Percentiles rank a stretch among this genome's conserved stretches.
Conservation (phyloP, 2,329 filamentous ascomycete species). For the Talaromyces marneffei region DNA sequence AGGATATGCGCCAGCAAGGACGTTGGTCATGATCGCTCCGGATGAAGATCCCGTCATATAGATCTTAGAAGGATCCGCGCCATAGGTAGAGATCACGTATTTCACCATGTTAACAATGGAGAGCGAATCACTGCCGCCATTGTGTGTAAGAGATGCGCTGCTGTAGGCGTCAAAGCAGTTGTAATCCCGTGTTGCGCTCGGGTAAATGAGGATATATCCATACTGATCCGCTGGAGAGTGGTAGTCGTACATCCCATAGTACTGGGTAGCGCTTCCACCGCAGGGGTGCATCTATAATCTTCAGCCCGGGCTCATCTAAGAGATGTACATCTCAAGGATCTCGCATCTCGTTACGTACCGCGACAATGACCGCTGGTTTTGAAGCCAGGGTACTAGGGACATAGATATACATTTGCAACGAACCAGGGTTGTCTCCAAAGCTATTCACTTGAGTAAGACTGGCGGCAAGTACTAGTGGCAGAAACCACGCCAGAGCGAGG, state of each 20-base stretch:
- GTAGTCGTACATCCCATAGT: slow-evolving; percentile 5
- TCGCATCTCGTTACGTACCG: not conserved
- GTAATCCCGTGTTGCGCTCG: not conserved
- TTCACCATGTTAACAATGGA: slow-evolving; percentile 10
- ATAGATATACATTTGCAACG: slow-evolving; percentile 7
- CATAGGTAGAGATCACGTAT: slow-evolving; percentile 3
- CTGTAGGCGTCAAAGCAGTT: slow-evolving; percentile 5
- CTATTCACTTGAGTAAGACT: slow-evolving; percentile 2
- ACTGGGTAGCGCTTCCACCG: slow-evolving; percentile 1
- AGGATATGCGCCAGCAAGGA: slow-evolving; percentile 10
- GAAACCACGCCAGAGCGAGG: slow-evolving; percentile 6
- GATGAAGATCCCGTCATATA: slow-evolving; percentile 11
- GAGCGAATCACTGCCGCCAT: not conserved
- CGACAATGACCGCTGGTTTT: slow-evolving; percentile 9
- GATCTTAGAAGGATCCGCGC: slow-evolving; percentile 8
- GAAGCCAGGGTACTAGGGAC: not conserved
- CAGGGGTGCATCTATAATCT: slow-evolving; percentile 5
- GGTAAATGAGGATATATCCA: slow-evolving; percentile 7
- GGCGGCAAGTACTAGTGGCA: not conserved
- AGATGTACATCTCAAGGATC: not conserved
- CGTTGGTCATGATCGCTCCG: slow-evolving; percentile 13
- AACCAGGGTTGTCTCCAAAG: slow-evolving; percentile 3
- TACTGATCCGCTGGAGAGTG: slow-evolving; percentile 2
- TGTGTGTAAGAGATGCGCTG: not conserved
- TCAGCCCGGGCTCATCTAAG: not conserved